Conservation (phyloP, 208 protist species). For the Phytomonas sp. region DNA sequence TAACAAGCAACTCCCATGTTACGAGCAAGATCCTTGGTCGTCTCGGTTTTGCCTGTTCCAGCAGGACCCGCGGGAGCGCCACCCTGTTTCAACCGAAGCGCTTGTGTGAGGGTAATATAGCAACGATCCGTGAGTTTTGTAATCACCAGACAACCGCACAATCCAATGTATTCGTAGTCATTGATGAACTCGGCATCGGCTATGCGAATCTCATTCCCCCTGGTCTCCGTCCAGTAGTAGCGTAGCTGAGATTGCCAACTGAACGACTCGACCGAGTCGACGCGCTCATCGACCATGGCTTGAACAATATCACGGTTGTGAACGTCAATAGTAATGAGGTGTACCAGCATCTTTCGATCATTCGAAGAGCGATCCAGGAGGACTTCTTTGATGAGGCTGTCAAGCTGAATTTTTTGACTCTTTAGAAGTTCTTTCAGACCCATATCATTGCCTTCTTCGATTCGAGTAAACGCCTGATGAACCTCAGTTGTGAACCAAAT, state of each 20-base stretch:
- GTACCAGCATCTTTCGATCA: slow-evolving; percentile 96
- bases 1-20: slow-evolving; percentile 93
- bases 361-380: slow-evolving; percentile 86
- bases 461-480: slow-evolving; percentile 95
- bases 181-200: slow-evolving; percentile 96
- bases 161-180: slow-evolving; percentile 97
- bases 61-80: slow-evolving; percentile 90
- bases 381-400: slow-evolving; percentile 92
- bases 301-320: slow-evolving; percentile 94
- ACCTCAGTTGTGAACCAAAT: slow-evolving; percentile 97
- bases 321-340: slow-evolving; percentile 97
- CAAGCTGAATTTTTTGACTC: slow-evolving; percentile 91
- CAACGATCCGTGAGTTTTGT: slow-evolving; percentile 98
- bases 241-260: slow-evolving; percentile 97
- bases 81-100: slow-evolving; percentile 86
- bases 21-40: slow-evolving; percentile 92
- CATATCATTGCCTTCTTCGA: slow-evolving; percentile 97
- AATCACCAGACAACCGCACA: slow-evolving; percentile 96
- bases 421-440: slow-evolving; percentile 97
- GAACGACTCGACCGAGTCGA: slow-evolving; percentile 91
- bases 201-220: slow-evolving; percentile 94
- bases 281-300: slow-evolving; percentile 91
- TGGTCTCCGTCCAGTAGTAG: slow-evolving; percentile 93
- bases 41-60: slow-evolving; percentile 93
- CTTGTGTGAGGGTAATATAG: slow-evolving; percentile 97